Percentiles rank a stretch among this genome's conserved stretches.
Evolutionary conservation across 2,329 filamentous ascomycete species (phyloP).

Genomic region (Exophiala calicioides): DNA sequence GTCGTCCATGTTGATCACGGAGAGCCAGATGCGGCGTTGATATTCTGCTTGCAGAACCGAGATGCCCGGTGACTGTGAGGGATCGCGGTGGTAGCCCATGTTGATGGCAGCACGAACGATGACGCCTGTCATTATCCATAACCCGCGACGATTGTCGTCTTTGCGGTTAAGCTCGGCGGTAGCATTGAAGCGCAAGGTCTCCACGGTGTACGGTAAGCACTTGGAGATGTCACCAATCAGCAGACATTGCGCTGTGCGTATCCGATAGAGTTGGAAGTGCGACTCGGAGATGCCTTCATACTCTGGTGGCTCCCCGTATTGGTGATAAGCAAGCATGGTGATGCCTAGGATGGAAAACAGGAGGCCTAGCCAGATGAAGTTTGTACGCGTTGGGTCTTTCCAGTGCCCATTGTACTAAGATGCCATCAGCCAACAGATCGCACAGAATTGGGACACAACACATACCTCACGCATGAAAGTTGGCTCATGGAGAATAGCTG

Average conservation of each 20-base stretch:
- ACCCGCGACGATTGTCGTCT: constrained; percentile 2
- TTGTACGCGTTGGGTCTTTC: neutral
- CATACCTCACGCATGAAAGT: constrained; percentile 4
- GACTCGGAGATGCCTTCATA: neutral
- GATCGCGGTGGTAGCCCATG: constrained; percentile 49
- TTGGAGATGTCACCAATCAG: constrained; percentile 1
- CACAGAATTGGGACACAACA: neutral
- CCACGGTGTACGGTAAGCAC: constrained; percentile 9
- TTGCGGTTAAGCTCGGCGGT: constrained; percentile 3
- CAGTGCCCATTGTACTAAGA: constrained; percentile 3
- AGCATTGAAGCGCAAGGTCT: constrained; percentile 9
- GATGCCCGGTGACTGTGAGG: constrained; percentile 38
- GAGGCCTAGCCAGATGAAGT: constrained; percentile 3
- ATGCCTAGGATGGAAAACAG: constrained; percentile 3
- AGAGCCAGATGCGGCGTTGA: constrained; percentile 38
- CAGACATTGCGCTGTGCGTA: constrained; percentile 1
- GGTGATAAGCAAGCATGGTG: constrained; percentile 1
- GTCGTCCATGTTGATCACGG: constrained; percentile 42
- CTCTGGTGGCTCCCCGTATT: constrained; percentile 2
- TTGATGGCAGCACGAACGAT: constrained; percentile 31
- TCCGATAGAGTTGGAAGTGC: neutral
- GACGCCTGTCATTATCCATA: constrained; percentile 13
- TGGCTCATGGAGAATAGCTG: constrained; percentile 7
- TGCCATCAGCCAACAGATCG: too few relatives aligned
- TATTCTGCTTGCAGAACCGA: constrained; percentile 41